Conservation (phyloP, 108 stramenopile genomes). For the Nitzschia sp. region DNA sequence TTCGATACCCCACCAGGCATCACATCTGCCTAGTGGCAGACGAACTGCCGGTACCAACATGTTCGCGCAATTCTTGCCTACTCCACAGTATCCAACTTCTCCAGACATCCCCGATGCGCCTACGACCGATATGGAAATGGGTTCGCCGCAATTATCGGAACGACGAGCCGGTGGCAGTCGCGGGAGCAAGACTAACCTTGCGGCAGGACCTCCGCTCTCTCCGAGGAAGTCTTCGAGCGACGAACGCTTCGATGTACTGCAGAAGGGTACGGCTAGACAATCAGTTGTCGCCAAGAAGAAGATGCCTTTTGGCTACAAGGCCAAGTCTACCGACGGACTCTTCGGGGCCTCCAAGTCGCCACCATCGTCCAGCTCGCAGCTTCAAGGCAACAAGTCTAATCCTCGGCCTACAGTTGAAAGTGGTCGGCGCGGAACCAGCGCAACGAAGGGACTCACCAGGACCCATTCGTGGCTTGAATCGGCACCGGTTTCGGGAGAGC, state of each 20-base stretch:
- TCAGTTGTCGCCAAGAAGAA: neutral
- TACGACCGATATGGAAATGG: neutral
- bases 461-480: neutral
- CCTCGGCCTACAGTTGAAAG: neutral
- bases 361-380: neutral
- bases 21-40: neutral
- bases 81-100: neutral
- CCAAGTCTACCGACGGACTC: slow-evolving; percentile 7
- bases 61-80: neutral
- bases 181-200: neutral
- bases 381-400: too few species aligned
- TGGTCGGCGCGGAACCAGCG: neutral
- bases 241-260: neutral
- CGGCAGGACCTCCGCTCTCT: neutral
- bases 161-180: neutral
- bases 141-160: neutral
- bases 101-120: neutral
- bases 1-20: neutral
- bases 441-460: too few species aligned
- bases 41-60: neutral
- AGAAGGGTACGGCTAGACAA: neutral
- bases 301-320: slow-evolving; percentile 5
- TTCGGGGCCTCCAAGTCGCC: neutral
- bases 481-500: slow-evolving; percentile 2
- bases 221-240: neutral